Percentiles rank a stretch among this genome's conserved stretches.
Evolutionary conservation across 2,329 filamentous ascomycete genomes (phyloP).

Genomic region (Macrophomina phaseolina): DNA sequence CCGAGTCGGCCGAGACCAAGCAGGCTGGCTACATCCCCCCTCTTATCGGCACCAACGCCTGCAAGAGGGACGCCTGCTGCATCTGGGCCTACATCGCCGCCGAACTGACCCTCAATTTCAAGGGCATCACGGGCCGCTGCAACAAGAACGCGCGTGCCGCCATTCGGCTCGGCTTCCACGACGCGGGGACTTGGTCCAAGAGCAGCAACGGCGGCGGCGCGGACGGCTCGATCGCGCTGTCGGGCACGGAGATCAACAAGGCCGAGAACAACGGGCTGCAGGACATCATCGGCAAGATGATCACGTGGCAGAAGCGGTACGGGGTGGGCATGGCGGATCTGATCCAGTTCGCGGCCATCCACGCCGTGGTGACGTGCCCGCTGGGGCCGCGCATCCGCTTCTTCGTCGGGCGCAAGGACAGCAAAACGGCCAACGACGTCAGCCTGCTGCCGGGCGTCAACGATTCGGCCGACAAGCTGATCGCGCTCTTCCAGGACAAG

Average conservation of each 20-base stretch:
- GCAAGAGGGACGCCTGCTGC: constrained; percentile 43
- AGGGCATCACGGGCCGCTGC: constrained; percentile 35
- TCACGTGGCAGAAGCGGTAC: constrained; percentile 48
- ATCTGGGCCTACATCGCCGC: constrained; percentile 42
- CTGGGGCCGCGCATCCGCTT: constrained; percentile 59
- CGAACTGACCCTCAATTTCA: constrained; percentile 38
- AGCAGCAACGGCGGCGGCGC: constrained; percentile 45
- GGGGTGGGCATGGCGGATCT: constrained; percentile 60
- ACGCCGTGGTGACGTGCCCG: constrained; percentile 48
- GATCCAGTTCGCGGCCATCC: constrained; percentile 55
- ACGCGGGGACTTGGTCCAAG: constrained; percentile 42
- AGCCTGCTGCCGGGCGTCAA: constrained; percentile 54
- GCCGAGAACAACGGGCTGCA: constrained; percentile 54
- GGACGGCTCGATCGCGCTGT: constrained; percentile 49
- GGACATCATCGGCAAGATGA: constrained; percentile 47
- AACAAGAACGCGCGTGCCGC: constrained; percentile 38
- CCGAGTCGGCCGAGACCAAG: constrained; percentile 36
- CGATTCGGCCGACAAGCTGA: constrained; percentile 50
- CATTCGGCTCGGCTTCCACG: constrained; percentile 43
- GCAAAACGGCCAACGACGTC: constrained; percentile 46
- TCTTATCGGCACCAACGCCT: constrained; percentile 37
- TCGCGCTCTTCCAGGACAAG: constrained; percentile 57
- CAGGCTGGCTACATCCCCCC: constrained; percentile 32
- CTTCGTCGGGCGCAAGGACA: constrained; percentile 58
- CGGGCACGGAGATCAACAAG: constrained; percentile 44